Evolutionary conservation across 768 basidiomycete genomes (phyloP), one percentile per base, ranked within the genome.

Genomic region (Xerocomellus dryophilus): DNA sequence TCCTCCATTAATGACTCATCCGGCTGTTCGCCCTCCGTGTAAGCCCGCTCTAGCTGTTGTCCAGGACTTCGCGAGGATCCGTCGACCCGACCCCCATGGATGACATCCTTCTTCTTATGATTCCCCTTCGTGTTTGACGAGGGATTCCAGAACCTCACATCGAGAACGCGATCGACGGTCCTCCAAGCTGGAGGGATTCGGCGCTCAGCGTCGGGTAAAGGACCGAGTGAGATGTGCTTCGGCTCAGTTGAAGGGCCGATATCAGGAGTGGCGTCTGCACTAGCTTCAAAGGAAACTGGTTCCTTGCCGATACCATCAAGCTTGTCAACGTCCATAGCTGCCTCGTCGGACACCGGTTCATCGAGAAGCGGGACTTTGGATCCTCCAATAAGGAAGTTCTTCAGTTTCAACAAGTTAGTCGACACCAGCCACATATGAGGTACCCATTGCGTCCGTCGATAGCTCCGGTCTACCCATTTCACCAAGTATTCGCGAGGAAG

Each of bases 401-500:
- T 88, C 54, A 97, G 72, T 65, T 86, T 90, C 11, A 69, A 64
- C n/a, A 72, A 66, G 47, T 82, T 76, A n/a, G 81, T 84, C 10
- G 86, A 81, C 29, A 84, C 74, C 2, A 97, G 75, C 93, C 93
- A 98, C 76, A 88, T 84, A 62, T 98, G 94, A 29, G 93, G 88
- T 2, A 97, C 93, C 94, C 94, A 98, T 67, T 88, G 80, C 11
- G 81, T 73, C 40, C 87, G 81, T 49, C 88, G 76, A 69, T 90
- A 98, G 59, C 93, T 90, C 42, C 87, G 74, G 38, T 78, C 83
- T 9, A 70, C 69, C 93, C 93, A 98, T 68, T 98, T 98, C 51
- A 98, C 83, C 12, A 98, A 82, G 67, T 98, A 98, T 69, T 96
- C 92, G 41, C 95, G 75, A n/a, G 90, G 91, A 15, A 95, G 76